Conservation (phyloP, 352 stramenopile genomes). For the Phytophthora multivora region DNA sequence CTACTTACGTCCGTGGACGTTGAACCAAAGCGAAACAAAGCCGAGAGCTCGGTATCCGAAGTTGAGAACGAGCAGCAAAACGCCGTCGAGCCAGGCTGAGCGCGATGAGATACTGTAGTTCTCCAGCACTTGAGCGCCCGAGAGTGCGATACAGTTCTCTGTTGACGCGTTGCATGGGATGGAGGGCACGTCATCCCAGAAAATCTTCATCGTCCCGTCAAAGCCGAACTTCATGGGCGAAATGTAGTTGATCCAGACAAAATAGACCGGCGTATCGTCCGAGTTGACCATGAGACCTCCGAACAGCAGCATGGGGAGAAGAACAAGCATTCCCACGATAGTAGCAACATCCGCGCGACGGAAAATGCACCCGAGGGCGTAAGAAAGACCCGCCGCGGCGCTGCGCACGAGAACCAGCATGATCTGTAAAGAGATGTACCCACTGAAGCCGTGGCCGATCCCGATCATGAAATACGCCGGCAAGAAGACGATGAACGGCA, state of each 20-base stretch:
- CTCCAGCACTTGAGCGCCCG: slow-evolving; percentile 36
- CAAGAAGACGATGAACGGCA: slow-evolving; percentile 43
- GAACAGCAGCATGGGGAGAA: slow-evolving; percentile 57
- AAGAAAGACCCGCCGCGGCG: slow-evolving; percentile 29
- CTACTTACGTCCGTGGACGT: slow-evolving; percentile 16
- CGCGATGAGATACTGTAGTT: slow-evolving; percentile 49
- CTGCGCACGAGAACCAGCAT: slow-evolving; percentile 35
- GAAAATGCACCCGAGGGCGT: slow-evolving; percentile 41
- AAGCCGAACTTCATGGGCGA: slow-evolving; percentile 63
- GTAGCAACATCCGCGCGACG: slow-evolving; percentile 38
- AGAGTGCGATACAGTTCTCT: slow-evolving; percentile 34
- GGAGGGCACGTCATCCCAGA: slow-evolving; percentile 39
- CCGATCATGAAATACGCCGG: slow-evolving; percentile 54
- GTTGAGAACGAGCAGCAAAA: slow-evolving; percentile 41
- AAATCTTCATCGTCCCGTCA: slow-evolving; percentile 48
- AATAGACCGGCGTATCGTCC: slow-evolving; percentile 41
- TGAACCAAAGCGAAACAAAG: slow-evolving; percentile 36
- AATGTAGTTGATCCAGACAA: slow-evolving; percentile 64
- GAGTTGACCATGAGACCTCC: slow-evolving; percentile 56
- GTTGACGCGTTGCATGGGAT: slow-evolving; percentile 40
- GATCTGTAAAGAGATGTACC: slow-evolving; percentile 47
- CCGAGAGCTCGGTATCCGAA: slow-evolving; percentile 31
- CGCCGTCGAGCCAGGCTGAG: slow-evolving; percentile 26
- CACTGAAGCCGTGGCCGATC: slow-evolving; percentile 29
- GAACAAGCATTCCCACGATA: slow-evolving; percentile 48